These are phyloP conservation scores for Phytopythium cucurbitacearum DNA, from an alignment of 352 stramenopile genomes.

Conservation along the genomic window DNA sequence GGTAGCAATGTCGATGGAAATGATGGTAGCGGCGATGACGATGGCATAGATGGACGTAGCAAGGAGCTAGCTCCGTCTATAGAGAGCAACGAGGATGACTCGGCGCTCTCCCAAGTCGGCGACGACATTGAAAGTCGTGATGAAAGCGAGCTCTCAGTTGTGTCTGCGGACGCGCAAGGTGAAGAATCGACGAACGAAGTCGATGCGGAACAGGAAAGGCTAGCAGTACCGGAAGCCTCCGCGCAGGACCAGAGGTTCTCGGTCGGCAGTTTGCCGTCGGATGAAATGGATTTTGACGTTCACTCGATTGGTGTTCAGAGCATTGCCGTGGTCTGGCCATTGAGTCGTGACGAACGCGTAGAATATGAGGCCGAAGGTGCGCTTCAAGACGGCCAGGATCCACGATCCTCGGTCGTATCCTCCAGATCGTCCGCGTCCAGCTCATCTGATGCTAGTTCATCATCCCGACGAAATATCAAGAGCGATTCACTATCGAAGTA, in stretches of 20 bases:
- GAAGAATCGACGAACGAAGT: neutral
- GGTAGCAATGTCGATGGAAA: neutral
- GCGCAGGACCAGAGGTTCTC: no score
- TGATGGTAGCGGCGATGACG: neutral
- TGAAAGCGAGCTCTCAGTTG: neutral
- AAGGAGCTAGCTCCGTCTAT: neutral
- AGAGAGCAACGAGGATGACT: neutral
- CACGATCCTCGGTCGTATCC: neutral
- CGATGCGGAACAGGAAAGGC: neutral
- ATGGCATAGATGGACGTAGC: neutral
- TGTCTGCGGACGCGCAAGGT: neutral
- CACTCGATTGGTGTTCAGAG: conserved; percentile 48
- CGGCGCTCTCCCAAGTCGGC: neutral
- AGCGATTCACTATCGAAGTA: no score
- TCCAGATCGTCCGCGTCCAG: neutral
- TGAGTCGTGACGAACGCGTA: conserved; percentile 3
- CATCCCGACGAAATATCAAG: no score
- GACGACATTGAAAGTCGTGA: neutral
- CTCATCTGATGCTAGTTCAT: neutral
- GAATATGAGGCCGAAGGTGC: neutral
- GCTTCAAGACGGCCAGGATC: no score
- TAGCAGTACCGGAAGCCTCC: no score
- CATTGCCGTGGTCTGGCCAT: conserved; percentile 39
- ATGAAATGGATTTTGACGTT: conserved; percentile 28
- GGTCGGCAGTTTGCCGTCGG: neutral